phyloP scores from a whole-genome alignment of 495 filamentous ascomycete species.

The Penicillium paradoxum region DNA sequence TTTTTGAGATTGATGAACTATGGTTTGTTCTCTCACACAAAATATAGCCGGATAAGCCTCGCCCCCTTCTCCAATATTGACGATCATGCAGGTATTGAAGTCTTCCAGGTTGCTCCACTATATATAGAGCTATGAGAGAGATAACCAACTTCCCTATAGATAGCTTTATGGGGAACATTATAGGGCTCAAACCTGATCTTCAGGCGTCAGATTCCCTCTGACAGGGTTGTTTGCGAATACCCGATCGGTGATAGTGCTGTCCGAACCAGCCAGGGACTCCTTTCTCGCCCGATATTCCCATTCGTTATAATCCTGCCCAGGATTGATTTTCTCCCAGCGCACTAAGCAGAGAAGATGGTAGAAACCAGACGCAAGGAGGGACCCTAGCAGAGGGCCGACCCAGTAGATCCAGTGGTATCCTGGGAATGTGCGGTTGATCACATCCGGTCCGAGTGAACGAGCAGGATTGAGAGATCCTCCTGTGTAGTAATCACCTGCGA shows the following conservation, averaged over 20 bases:
- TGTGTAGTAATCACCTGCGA: constrained; percentile 61
- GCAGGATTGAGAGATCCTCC: constrained; percentile 72
- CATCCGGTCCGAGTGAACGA: constrained; percentile 64
- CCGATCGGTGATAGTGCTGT: constrained; percentile 9
- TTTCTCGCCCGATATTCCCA: constrained; percentile 28
- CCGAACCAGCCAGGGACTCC: constrained; percentile 6
- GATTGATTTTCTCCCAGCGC: constrained; percentile 74
- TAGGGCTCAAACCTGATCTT: constrained; percentile 10
- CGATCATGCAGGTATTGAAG: too few relatives aligned
- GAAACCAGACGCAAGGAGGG: constrained; percentile 61
- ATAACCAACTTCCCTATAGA: too few relatives aligned
- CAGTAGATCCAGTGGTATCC: constrained; percentile 53
- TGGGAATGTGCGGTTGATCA: constrained; percentile 60
- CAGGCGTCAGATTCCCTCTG: neutral
- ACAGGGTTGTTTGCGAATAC: too few relatives aligned
- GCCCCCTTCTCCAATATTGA: too few relatives aligned
- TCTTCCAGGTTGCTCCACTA: too few relatives aligned
- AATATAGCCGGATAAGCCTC: too few relatives aligned
- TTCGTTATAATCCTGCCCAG: constrained; percentile 59
- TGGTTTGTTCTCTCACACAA: too few relatives aligned
- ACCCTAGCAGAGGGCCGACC: constrained; percentile 63
- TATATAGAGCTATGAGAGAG: too few relatives aligned
- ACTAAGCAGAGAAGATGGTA: constrained; percentile 62
- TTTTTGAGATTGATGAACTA: too few relatives aligned
- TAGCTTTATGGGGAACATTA: too few relatives aligned